Conservation (phyloP, 2,329 filamentous ascomycete genomes). For the Fusarium proliferatum region DNA sequence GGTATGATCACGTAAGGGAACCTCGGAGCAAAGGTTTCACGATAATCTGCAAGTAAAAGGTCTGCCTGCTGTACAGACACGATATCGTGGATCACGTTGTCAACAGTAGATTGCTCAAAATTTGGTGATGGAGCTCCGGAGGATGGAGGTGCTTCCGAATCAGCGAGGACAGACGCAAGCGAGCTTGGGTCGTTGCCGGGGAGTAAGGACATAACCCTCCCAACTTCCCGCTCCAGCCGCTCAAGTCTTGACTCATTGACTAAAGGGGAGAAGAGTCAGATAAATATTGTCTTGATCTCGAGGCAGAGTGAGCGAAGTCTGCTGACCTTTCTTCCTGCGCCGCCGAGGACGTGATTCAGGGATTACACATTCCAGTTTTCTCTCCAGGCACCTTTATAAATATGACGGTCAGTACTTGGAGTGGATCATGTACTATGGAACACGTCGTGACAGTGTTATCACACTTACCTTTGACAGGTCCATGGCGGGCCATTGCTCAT, state of each 20-base stretch:
- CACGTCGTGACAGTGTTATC: background rate
- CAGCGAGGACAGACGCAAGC: background rate
- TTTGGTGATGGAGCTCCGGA: background rate
- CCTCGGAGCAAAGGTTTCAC: background rate
- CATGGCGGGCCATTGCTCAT: background rate
- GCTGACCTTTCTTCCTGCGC: background rate
- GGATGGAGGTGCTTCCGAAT: background rate
- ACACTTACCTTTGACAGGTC: background rate
- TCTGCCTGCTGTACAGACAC: background rate
- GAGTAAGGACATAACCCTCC: background rate
- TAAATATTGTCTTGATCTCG: fast-evolving
- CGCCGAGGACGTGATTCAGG: background rate
- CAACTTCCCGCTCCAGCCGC: background rate
- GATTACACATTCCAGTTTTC: background rate
- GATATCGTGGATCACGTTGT: background rate
- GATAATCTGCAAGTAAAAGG: background rate
- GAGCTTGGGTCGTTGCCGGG: background rate
- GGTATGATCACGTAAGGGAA: background rate
- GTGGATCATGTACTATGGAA: fast-evolving
- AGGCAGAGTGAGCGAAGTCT: background rate
- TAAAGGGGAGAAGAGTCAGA: background rate
- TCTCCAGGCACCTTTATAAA: background rate
- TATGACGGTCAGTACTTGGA: background rate
- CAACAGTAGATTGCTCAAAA: background rate
- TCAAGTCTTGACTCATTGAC: background rate